Percentiles rank a stretch among this genome's conserved stretches.
Conservation (phyloP, 2,329 filamentous ascomycete species). For the Penicillium sp. region DNA sequence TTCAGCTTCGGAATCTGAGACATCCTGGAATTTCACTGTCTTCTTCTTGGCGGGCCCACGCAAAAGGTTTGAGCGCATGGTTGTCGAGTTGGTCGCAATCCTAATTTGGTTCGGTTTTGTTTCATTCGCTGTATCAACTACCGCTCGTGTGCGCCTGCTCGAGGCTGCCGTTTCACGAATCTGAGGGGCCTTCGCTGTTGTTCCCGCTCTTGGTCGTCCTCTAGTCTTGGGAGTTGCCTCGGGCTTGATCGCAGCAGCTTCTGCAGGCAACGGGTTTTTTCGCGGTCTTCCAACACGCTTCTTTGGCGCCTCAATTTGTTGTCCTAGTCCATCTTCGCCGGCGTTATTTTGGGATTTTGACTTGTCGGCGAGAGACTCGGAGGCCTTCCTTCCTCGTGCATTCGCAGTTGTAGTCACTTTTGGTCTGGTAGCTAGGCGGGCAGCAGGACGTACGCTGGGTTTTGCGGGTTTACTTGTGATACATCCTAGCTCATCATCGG, state of each 20-base stretch:
- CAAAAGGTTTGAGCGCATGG: constrained; percentile 30
- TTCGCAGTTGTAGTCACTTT: background rate
- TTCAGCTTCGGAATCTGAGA: constrained; percentile 43
- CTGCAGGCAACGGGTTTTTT: constrained; percentile 12
- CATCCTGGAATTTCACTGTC: constrained; percentile 49
- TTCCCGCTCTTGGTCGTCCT: constrained; percentile 31
- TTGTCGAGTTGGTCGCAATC: constrained; percentile 30
- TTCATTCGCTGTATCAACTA: constrained; percentile 9
- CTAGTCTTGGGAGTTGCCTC: constrained; percentile 23
- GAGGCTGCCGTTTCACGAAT: constrained; percentile 5
- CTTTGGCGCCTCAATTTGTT: constrained; percentile 14
- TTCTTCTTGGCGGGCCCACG: constrained; percentile 40
- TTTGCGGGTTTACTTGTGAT: constrained; percentile 16
- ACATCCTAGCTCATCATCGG: constrained; percentile 23
- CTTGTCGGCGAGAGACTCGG: background rate
- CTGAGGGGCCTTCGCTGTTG: constrained; percentile 16
- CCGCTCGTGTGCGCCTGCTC: constrained; percentile 14
- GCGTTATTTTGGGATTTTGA: background rate
- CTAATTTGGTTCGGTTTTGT: constrained; percentile 24
- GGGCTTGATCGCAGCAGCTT: constrained; percentile 12
- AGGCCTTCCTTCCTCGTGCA: constrained; percentile 11
- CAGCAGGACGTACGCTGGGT: constrained; percentile 12
- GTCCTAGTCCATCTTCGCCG: background rate
- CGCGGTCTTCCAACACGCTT: constrained; percentile 22
- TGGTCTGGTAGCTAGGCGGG: constrained; percentile 12